phyloP scores from a whole-genome alignment of 208 protist genomes.

The Eutreptiella sp. region DNA sequence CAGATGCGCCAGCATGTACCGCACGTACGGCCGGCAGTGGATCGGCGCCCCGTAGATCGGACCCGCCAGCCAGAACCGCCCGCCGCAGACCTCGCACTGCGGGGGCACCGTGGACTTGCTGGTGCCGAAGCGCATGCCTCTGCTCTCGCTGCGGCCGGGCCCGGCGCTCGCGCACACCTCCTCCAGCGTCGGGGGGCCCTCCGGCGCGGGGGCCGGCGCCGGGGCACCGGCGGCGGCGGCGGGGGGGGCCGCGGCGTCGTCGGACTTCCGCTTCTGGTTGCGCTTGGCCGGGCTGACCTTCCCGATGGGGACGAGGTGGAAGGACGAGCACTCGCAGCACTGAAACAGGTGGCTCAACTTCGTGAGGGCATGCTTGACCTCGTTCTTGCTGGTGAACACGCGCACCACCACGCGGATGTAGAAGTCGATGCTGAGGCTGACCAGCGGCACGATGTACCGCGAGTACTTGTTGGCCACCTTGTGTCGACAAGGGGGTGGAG shows the following conservation, averaged over 20 bases:
- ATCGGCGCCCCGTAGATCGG: slow-evolving; percentile 85
- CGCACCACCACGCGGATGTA: slow-evolving; percentile 98
- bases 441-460: slow-evolving; percentile 90
- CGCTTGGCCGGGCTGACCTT: slow-evolving; percentile 24
- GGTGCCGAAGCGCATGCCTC: slow-evolving; percentile 6
- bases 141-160: slow-evolving; percentile 7
- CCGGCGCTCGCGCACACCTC: background rate
- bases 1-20: slow-evolving; percentile 53
- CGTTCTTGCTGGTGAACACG: slow-evolving; percentile 77
- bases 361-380: slow-evolving; percentile 74
- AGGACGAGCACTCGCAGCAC: slow-evolving; percentile 87
- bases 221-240: background rate
- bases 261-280: background rate
- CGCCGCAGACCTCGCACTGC: slow-evolving; percentile 69
- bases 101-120: background rate
- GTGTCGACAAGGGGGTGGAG: no score
- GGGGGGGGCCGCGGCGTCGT: background rate
- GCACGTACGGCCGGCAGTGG: slow-evolving; percentile 69
- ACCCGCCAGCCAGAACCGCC: slow-evolving; percentile 65
- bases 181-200: background rate
- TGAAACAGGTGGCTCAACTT: slow-evolving; percentile 84
- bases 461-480: slow-evolving; percentile 84
- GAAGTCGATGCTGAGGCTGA: slow-evolving; percentile 96
- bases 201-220: slow-evolving; percentile 1
- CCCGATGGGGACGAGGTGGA: slow-evolving; percentile 80